Base-by-base conservation (phyloP, 2,329 filamentous ascomycete species). In the Ampelomyces quisqualis region DNA sequence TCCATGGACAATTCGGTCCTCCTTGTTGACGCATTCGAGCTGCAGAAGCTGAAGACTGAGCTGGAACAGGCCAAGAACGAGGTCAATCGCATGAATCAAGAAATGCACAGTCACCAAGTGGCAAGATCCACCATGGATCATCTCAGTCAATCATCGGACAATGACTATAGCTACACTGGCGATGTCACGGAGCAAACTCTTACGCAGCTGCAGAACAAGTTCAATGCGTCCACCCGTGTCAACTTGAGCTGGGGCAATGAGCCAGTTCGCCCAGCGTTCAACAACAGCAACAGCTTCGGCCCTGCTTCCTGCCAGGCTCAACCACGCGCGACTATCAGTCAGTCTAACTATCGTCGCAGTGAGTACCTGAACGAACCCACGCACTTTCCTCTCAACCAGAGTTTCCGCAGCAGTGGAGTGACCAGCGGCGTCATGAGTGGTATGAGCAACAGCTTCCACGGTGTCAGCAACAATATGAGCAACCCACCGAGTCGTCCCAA, bases 61-160 rank as follows among this genome's bases (percentile, higher is more conserved):
- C 78, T 91, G 36, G 83, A 84, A 29, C 77, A 82, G 47, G 85
- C 86, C 23, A 81, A 86, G 45, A 82, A 76, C 62, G 79, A 84
- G 58, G 86, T 90, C 58, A 79, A 77, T 31, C 82, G 80, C 41
- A 81, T 90, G 61, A 84, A 86, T 43, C 78, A 86, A 38, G 84
- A 89, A 69, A 75, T 88, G 45, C 76, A 81, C 26, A 80, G 86
- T 49, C 81, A 76, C 17, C 81, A 81, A 20, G 77, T 81, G 40
- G 73, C 73, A 22, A 81, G 80, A 55, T 73, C 79, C 38, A 84
- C 80, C 8, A 70, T 78, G 39, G 78, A 81, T 33, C 77, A 80
- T 53, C 71, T 79, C 38, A 74, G 76, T n/a, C 69, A 73, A 45
- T 67, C 71, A 4, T 72, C 72, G 5, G 77, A 80, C 48, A 64